phyloP scores from a whole-genome alignment of 139 green algal genomes.

The Coelastrella sp. region DNA sequence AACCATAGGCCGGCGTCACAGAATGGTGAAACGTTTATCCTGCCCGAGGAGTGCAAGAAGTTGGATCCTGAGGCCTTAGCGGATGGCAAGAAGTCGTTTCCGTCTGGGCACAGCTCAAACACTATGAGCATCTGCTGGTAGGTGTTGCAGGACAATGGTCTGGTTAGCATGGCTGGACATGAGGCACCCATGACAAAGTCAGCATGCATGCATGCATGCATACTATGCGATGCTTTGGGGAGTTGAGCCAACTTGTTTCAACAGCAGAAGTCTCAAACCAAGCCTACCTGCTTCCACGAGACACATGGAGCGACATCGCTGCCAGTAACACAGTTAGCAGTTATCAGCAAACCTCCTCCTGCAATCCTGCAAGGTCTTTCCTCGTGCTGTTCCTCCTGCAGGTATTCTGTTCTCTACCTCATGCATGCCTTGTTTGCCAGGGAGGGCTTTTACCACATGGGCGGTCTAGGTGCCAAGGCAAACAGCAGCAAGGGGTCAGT shows the following conservation, averaged over 20 bases:
- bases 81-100: slow-evolving; percentile 27
- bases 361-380: background rate
- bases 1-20: background rate
- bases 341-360: too few relatives aligned
- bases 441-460: slow-evolving; percentile 17
- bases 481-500: background rate
- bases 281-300: too few relatives aligned
- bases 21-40: background rate
- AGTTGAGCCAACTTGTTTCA: too few relatives aligned
- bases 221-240: too few relatives aligned
- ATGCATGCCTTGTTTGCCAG: slow-evolving; percentile 26
- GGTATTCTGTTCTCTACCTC: slow-evolving; percentile 20
- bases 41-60: background rate
- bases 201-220: background rate
- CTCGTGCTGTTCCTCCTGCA: background rate
- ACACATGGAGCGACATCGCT: too few relatives aligned
- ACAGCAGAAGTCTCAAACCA: too few relatives aligned
- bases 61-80: background rate
- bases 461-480: background rate
- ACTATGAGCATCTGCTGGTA: slow-evolving; percentile 26
- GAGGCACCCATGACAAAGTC: background rate
- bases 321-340: background rate
- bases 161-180: too few relatives aligned
- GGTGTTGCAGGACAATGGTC: too few relatives aligned
- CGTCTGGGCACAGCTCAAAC: slow-evolving; percentile 41